These are phyloP conservation scores for Pseudogymnoascus sp. DNA, from an alignment of 2,329 filamentous ascomycete species.

Conservation along the genomic window DNA sequence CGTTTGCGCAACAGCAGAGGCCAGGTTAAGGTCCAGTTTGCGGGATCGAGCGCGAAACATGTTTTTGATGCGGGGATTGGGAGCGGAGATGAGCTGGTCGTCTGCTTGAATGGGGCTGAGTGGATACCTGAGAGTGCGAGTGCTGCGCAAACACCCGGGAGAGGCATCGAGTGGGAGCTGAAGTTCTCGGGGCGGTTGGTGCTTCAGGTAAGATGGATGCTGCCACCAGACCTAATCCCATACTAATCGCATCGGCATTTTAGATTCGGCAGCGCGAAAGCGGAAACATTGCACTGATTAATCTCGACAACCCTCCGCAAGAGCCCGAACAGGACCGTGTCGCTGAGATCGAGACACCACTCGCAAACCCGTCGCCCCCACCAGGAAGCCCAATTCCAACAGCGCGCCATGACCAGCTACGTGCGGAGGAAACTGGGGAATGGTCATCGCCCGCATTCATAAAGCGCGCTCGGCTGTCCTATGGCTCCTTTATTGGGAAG, in stretches of 20 bases:
- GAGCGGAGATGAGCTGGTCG: slow-evolving; percentile 66
- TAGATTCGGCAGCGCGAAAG: slow-evolving; percentile 40
- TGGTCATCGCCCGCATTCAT: slow-evolving; percentile 75
- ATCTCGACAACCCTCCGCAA: slow-evolving; percentile 39
- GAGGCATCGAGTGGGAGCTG: slow-evolving; percentile 50
- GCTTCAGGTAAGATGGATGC: slow-evolving; percentile 34
- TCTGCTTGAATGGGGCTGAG: slow-evolving; percentile 60
- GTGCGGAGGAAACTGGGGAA: slow-evolving; percentile 36
- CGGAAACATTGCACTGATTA: slow-evolving; percentile 39
- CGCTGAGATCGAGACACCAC: slow-evolving; percentile 17
- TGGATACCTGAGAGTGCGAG: slow-evolving; percentile 38
- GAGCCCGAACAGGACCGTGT: slow-evolving; percentile 16
- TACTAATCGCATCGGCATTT: slow-evolving; percentile 21
- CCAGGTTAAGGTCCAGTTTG: slow-evolving; percentile 72
- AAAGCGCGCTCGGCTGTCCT: slow-evolving; percentile 61
- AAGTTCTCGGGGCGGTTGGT: slow-evolving; percentile 43
- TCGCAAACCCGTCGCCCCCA: slow-evolving; percentile 18
- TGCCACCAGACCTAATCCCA: slow-evolving; percentile 9
- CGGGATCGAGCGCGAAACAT: slow-evolving; percentile 59
- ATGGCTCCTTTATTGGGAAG: slow-evolving; percentile 56
- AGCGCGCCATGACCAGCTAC: slow-evolving; percentile 29
- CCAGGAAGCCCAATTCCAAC: slow-evolving; percentile 16
- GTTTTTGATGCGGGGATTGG: slow-evolving; percentile 60
- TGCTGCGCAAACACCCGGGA: slow-evolving; percentile 39
- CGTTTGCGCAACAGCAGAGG: slow-evolving; percentile 68